Base-by-base conservation (phyloP, 2,329 filamentous ascomycete species). In the Aureobasidium uvarum region DNA sequence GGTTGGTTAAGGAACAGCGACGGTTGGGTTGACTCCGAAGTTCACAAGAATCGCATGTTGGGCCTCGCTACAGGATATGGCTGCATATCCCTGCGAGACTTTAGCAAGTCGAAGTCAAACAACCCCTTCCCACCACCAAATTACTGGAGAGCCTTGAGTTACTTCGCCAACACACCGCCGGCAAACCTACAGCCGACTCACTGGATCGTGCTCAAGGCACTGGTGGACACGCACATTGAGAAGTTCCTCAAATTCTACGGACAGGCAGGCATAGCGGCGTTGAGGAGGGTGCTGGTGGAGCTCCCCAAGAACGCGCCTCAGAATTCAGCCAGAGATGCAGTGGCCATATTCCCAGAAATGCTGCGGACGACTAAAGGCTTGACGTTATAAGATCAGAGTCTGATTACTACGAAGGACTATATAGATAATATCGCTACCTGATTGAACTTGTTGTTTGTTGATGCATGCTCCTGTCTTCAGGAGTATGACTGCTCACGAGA, bases 21-120 rank as follows among this genome's bases (percentile, higher is more conserved):
- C 7, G 33, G 14, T 4, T 94, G 84, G 80, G 81, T 89, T 66
- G 79, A 82, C 1, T 87, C 90, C 71, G 87, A 92, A 74, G 80
- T 80, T n/a, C 92, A 97, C 77, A 85, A 86, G 70, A 89, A 93
- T 74, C 86, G 90, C 66, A 94, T 96, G 89, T 88, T 86, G 4
- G 94, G 92, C 0, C 81, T 97, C 0, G 92, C 87, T 1, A 89
- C 90, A 3, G 94, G 94, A 0, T 99, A 89, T 73, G 91, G 92
- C 0, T 86, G 93, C 1, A 82, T 98, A 43, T 86, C 91, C 1
- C 81, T 97, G 10, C 87, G 94, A 55, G 91, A 96, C 74, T 96
- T 96, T 73, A 85, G 85, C 68, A 88, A 85, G 69, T 87, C 87
- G 69, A 81, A 80, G 52, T 93, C 74, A 25, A 72, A 74, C 25